Percentiles rank a stretch among this genome's conserved stretches.
phyloP scores from a whole-genome alignment of 768 basidiomycete genomes.

The Mycena latifolia region DNA sequence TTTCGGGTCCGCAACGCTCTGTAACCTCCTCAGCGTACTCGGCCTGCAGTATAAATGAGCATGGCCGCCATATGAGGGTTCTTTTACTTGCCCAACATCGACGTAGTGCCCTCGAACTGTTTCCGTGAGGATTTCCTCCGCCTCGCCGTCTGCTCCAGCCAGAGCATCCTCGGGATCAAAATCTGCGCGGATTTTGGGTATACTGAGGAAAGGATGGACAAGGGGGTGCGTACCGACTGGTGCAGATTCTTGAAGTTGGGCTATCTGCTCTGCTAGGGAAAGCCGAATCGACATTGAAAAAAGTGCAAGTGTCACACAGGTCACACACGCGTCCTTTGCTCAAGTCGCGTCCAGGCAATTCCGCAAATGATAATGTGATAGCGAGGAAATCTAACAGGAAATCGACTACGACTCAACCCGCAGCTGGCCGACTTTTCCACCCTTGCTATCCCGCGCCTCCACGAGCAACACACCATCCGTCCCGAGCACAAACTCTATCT shows the following conservation, averaged over 20 bases:
- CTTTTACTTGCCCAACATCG: conserved; percentile 77
- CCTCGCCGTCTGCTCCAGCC: conserved; percentile 56
- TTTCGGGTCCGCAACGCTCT: conserved; percentile 80
- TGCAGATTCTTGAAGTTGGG: conserved; percentile 78
- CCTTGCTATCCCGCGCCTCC: conserved; percentile 47
- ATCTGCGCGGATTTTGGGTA: conserved; percentile 55
- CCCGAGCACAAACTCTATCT: conserved; percentile 56
- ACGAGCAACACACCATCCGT: conserved; percentile 54
- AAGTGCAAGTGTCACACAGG: neutral
- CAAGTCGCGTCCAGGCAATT: neutral
- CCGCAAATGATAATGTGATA: neutral
- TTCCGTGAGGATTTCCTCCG: conserved; percentile 52
- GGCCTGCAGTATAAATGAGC: conserved; percentile 56
- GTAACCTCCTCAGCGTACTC: conserved; percentile 74
- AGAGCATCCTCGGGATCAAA: conserved; percentile 82
- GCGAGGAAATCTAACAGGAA: conserved; percentile 4
- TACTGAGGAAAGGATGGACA: neutral
- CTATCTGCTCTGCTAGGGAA: conserved; percentile 85
- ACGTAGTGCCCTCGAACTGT: conserved; percentile 82
- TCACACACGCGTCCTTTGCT: too few species aligned
- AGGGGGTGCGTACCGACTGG: conserved; percentile 66
- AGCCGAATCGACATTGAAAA: conserved; percentile 45
- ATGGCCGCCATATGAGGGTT: neutral
- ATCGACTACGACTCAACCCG: conserved; percentile 23
- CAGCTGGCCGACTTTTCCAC: conserved; percentile 33